Evolutionary conservation across 768 basidiomycete genomes (phyloP).

Genomic region (Mycena floridula): DNA sequence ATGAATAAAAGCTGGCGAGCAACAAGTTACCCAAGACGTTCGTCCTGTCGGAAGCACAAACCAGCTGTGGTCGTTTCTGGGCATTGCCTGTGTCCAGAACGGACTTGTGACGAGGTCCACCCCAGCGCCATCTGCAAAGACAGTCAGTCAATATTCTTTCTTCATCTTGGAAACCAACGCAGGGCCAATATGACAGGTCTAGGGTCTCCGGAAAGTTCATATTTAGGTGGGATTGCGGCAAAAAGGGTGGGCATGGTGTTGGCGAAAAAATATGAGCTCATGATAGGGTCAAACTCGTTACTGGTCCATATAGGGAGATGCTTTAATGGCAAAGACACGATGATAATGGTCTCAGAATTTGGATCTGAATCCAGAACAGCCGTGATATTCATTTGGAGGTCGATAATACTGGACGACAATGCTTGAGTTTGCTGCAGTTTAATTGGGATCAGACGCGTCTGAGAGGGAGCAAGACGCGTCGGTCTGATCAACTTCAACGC

Average conservation of each 20-base stretch:
- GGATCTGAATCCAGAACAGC: slow-evolving; percentile 22
- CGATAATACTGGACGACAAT: slow-evolving; percentile 23
- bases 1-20: background rate
- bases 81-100: slow-evolving; percentile 63
- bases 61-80: slow-evolving; percentile 61
- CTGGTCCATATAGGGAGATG: slow-evolving; percentile 39
- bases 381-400: slow-evolving; percentile 32
- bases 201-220: slow-evolving; percentile 19
- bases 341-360: slow-evolving; percentile 16
- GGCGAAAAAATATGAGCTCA: slow-evolving; percentile 54
- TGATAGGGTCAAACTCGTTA: slow-evolving; percentile 32
- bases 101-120: slow-evolving; percentile 53
- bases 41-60: slow-evolving; percentile 75
- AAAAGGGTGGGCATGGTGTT: slow-evolving; percentile 52
- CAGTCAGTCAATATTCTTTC: slow-evolving; percentile 1
- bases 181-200: slow-evolving; percentile 55
- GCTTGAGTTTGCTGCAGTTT: slow-evolving; percentile 40
- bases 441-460: slow-evolving; percentile 57
- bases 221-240: slow-evolving; percentile 47
- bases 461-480: slow-evolving; percentile 49
- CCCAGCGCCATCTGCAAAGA: slow-evolving; percentile 77
- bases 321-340: slow-evolving; percentile 33
- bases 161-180: slow-evolving; percentile 38
- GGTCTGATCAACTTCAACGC: slow-evolving; percentile 19
- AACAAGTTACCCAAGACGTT: slow-evolving; percentile 66